Base-by-base conservation (phyloP, 805 yeast species). In the Hanseniaspora osmophila region DNA sequence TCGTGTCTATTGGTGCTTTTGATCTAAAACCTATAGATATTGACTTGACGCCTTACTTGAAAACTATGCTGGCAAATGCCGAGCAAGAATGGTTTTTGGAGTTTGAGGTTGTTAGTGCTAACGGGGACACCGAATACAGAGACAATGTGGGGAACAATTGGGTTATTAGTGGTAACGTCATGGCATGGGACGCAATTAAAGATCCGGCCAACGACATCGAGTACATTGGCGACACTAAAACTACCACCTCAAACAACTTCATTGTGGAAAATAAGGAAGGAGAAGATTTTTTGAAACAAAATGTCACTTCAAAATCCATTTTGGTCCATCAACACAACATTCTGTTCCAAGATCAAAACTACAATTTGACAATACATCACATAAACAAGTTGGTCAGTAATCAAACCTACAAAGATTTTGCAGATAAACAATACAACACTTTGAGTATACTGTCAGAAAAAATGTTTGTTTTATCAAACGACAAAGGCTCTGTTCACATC, bases 1-100 rank as follows among this genome's bases (percentile, higher is more conserved):
- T 83, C 49, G 94, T 85, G 6, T 78, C 84, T 2, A 69, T 73
- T 16, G 72, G 77, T 48, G 80, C 94, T 0, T 84, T 78, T 62
- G 94, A 86, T 58, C 65, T 85, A 30, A 77, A 76, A 15, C 71
- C 80, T n/a, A 67, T 80, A 51, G 79, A 77, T 47, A 58, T 86
- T 41, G 94, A 86, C 51, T 54, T 86, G 41, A 74, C 90, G 10
- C 76, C 83, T 0, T 68, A 78, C 49, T 62, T 85, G 48, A 92
- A 94, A 2, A 22, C 18, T 10, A 58, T 64, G n/a, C 58, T 85
- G 30, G 82, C 88, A 87, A 58, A 40, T 4, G 39, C 37, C 2
- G 44, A 58, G 17, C 49, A 61, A n/a, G 62, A 66, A 13, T 55
- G 63, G 32, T 60, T 60, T n/a, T 42, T 72, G 5, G 66, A 64